Percentiles rank a stretch among this genome's conserved stretches.
These are phyloP conservation scores for Nicotiana rustica DNA, from an alignment of 305 asterid genomes.

Conservation along the genomic window DNA sequence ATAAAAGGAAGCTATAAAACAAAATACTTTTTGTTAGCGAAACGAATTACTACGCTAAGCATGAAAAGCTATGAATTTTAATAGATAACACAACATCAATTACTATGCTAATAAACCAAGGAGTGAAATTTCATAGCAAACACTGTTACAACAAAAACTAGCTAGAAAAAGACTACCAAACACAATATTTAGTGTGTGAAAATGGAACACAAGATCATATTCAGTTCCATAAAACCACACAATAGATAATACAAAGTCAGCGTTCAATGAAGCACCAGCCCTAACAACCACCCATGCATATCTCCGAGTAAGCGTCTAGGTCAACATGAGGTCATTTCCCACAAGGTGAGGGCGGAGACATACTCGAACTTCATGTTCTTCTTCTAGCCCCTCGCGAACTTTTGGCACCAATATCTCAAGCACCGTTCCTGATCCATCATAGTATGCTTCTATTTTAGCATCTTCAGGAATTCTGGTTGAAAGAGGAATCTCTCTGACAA, in stretches of 20 bases:
- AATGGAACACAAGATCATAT: background rate
- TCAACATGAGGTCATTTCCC: constrained; percentile 68
- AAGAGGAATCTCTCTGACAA: constrained; percentile 78
- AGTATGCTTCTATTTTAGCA: constrained; percentile 86
- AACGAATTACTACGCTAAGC: background rate
- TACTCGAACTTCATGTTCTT: constrained; percentile 89
- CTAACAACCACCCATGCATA: constrained; percentile 39
- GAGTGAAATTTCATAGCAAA: constrained; percentile 13
- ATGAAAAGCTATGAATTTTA: background rate
- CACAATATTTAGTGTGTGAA: constrained; percentile 24
- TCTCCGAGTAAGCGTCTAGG: constrained; percentile 47
- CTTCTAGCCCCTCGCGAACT: constrained; percentile 69
- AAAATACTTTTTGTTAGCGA: background rate
- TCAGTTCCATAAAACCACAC: constrained; percentile 12
- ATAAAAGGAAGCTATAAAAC: background rate
- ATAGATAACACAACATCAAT: background rate
- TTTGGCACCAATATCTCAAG: constrained; percentile 94
- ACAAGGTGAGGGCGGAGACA: constrained; percentile 80
- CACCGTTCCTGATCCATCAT: constrained; percentile 73
- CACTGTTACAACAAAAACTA: constrained; percentile 23
- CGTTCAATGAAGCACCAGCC: background rate
- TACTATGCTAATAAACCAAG: constrained; percentile 19
- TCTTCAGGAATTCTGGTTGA: constrained; percentile 91
- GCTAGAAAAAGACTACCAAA: background rate
- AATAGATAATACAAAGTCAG: constrained; percentile 23